phyloP scores from a whole-genome alignment of 768 basidiomycete genomes.

The Mycena amicta region DNA sequence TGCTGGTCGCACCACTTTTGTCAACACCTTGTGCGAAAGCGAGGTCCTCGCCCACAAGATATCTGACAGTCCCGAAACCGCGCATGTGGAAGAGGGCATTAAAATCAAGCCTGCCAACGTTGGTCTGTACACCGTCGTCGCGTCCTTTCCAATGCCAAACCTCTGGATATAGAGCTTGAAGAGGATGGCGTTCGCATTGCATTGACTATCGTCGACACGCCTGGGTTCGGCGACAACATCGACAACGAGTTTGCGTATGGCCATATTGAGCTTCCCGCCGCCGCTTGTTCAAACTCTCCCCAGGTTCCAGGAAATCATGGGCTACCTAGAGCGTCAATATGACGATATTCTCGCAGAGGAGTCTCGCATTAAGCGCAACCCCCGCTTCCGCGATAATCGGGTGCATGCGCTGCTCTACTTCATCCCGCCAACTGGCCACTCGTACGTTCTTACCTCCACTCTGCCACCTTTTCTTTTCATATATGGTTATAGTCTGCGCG shows the following conservation, averaged over 20 bases:
- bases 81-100: conserved; percentile 92
- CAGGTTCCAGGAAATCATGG: conserved; percentile 97
- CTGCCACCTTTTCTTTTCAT: conserved; percentile 9
- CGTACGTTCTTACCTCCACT: conserved; percentile 55
- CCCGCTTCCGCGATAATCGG: conserved; percentile 97
- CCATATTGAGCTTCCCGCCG: no score
- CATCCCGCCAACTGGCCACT: conserved; percentile 96
- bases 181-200: conserved; percentile 99
- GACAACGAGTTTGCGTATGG: conserved; percentile 98
- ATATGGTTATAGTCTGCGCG: conserved; percentile 65
- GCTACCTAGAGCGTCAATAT: conserved; percentile 97
- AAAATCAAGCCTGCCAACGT: conserved; percentile 94
- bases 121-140: conserved; percentile 52
- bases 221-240: conserved; percentile 98
- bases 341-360: conserved; percentile 99
- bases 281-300: no score
- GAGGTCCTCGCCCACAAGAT: conserved; percentile 89
- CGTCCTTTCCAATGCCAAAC: conserved; percentile 1
- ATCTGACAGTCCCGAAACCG: conserved; percentile 80
- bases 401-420: conserved; percentile 97
- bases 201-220: conserved; percentile 97
- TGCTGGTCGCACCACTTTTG: conserved; percentile 96
- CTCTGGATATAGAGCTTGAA: conserved; percentile 73
- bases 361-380: conserved; percentile 98
- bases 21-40: conserved; percentile 98